A percentile compares a stretch with the other conserved stretches of the same genome.
Evolutionary conservation across 2,329 filamentous ascomycete genomes (phyloP).

Genomic region (Cercospora sp.): DNA sequence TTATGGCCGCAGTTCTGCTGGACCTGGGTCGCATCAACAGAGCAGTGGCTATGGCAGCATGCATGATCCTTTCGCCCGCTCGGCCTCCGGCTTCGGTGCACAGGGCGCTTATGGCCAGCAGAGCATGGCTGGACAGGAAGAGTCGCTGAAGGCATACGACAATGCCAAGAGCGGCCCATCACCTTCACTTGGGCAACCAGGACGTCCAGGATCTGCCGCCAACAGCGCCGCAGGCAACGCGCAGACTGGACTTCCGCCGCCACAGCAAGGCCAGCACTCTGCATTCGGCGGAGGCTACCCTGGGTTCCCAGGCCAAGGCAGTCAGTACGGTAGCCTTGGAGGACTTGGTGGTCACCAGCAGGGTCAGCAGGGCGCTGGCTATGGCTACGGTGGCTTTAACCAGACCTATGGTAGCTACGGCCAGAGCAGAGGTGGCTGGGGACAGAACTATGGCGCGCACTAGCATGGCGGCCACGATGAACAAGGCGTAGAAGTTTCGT

Average conservation of each 20-base stretch:
- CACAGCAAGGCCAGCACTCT: conserved; percentile 57
- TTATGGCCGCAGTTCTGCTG: conserved; percentile 56
- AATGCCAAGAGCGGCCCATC: conserved; percentile 58
- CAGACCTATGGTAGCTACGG: conserved; percentile 38
- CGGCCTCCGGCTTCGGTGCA: conserved; percentile 57
- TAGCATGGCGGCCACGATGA: conserved; percentile 21
- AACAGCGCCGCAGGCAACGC: conserved; percentile 56
- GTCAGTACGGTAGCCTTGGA: conserved; percentile 55
- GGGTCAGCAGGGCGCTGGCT: conserved; percentile 43
- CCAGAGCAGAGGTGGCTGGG: conserved; percentile 37
- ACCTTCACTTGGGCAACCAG: conserved; percentile 60
- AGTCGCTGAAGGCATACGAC: conserved; percentile 58
- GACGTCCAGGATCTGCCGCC: conserved; percentile 63
- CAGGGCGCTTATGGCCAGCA: conserved; percentile 53
- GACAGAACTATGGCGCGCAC: conserved; percentile 36
- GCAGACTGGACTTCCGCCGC: conserved; percentile 55
- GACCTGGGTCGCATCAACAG: conserved; percentile 57
- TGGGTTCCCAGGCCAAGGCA: conserved; percentile 48
- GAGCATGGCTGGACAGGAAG: conserved; percentile 50
- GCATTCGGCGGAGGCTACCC: conserved; percentile 57
- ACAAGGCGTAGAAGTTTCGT: not conserved
- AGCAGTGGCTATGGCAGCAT: conserved; percentile 54
- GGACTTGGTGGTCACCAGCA: conserved; percentile 51
- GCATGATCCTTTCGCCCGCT: conserved; percentile 61
- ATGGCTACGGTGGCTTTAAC: conserved; percentile 39